Evolutionary conservation across 352 stramenopile genomes (phyloP).

Genomic region (Globisporangium cylindrosporum): DNA sequence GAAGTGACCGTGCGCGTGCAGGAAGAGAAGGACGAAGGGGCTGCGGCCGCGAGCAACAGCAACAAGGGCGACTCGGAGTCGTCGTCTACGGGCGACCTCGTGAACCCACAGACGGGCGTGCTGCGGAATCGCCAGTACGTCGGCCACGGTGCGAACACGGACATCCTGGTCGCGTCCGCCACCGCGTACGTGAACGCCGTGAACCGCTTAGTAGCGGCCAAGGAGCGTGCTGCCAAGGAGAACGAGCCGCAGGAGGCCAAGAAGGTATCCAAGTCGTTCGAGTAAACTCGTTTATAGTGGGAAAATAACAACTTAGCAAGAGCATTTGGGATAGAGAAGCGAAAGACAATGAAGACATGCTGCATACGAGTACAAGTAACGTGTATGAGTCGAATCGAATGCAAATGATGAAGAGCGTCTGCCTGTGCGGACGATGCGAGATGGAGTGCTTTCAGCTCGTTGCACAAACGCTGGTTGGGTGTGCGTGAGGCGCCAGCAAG

Average conservation of each 20-base stretch:
- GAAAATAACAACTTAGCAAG: neutral
- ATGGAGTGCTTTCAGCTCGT: no score
- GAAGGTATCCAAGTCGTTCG: conserved; percentile 25
- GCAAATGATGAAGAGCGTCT: no score
- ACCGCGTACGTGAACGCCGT: conserved; percentile 88
- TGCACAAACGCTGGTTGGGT: no score
- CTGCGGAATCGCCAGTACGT: conserved; percentile 84
- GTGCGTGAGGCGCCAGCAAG: no score
- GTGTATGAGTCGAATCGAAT: no score
- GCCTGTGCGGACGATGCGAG: no score
- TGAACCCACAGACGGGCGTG: conserved; percentile 87
- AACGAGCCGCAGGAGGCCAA: conserved; percentile 19
- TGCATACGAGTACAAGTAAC: neutral
- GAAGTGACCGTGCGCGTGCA: conserved; percentile 86
- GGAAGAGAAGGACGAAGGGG: conserved; percentile 49
- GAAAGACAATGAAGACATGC: neutral
- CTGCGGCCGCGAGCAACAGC: conserved; percentile 25
- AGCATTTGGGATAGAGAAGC: neutral
- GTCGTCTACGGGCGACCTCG: conserved; percentile 39
- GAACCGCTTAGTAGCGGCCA: conserved; percentile 80
- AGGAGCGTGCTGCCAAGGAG: conserved; percentile 36
- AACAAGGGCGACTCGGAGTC: conserved; percentile 10
- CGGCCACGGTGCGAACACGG: conserved; percentile 86
- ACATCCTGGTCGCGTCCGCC: conserved; percentile 87
- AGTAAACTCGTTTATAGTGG: conserved; percentile 12